Evolutionary conservation across 192 early-diverging fungal genomes (phyloP).

Genomic region (Dissophora ornata): DNA sequence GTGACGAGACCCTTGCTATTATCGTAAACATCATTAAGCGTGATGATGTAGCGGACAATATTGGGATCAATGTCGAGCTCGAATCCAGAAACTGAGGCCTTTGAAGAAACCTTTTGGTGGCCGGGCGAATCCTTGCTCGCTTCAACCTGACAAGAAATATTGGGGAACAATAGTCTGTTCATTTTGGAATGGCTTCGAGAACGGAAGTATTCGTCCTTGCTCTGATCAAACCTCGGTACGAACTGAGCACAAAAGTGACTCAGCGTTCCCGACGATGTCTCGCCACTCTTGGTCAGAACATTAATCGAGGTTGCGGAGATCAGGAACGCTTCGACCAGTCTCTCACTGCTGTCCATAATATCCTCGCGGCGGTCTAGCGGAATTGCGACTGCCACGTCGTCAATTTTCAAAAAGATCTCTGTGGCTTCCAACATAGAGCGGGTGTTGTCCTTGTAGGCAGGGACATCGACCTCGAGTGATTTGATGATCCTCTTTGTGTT

Average conservation of each 20-base stretch:
- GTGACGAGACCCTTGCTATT: slow-evolving; percentile 68
- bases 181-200: slow-evolving; percentile 62
- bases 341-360: slow-evolving; percentile 46
- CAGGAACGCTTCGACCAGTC: slow-evolving; percentile 67
- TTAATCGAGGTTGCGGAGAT: slow-evolving; percentile 67
- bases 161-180: slow-evolving; percentile 64
- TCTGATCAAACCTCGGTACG: slow-evolving; percentile 70
- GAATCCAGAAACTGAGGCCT: slow-evolving; percentile 76
- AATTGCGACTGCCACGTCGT: slow-evolving; percentile 70
- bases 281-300: slow-evolving; percentile 70
- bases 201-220: slow-evolving; percentile 67
- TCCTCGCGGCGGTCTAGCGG: slow-evolving; percentile 64
- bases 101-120: slow-evolving; percentile 59
- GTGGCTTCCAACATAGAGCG: slow-evolving; percentile 67
- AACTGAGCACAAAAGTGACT: slow-evolving; percentile 75
- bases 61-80: slow-evolving; percentile 76
- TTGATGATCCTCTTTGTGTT: slow-evolving; percentile 75
- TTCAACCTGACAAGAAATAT: slow-evolving; percentile 64
- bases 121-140: slow-evolving; percentile 47
- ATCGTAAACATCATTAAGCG: slow-evolving; percentile 70
- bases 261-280: slow-evolving; percentile 65
- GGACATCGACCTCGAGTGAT: slow-evolving; percentile 69
- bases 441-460: slow-evolving; percentile 59
- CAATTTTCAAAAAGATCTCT: slow-evolving; percentile 61
- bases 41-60: slow-evolving; percentile 74